Evolutionary conservation across 2,329 filamentous ascomycete species (phyloP), one percentile per base, ranked within the genome.

Genomic region (Mariannaea sp.): DNA sequence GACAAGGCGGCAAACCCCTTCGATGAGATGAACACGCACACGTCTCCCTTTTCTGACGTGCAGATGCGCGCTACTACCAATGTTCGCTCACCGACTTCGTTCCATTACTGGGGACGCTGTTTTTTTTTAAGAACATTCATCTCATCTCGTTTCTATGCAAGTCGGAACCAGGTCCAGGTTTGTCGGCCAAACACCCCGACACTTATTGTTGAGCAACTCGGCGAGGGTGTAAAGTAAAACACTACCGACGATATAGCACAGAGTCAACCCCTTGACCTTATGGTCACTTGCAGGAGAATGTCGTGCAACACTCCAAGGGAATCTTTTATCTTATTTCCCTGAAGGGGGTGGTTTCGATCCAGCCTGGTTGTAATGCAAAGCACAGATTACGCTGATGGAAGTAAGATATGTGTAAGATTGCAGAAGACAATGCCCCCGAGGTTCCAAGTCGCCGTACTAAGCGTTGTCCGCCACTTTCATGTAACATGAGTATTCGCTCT

Each of bases 11-110:
- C 33, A 20, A 19, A 29, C 35, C 24, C 44, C 24, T 19, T 32
- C n/a, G n/a, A n/a, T n/a, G n/a, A n/a, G 30, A 36, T 44, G 26
- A 53, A 42, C 44, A 27, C 29, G 24, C 38, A 32, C 29, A 10
- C 9, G 5, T 19, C 40, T 27, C 33, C 14, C 17, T 20, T 19
- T 43, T 35, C 45, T 54, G 45, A 54, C 51, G 51, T 54, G 51
- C 49, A 52, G 49, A 33, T 35, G 27, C 38, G 27, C 38, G 43
- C 32, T 5, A n/a, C 35, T 26, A 27, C 22, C 24, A 36, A 45
- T 17, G 27, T 33, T 29, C 51, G 39, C 27, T 48, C 51, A 54
- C 51, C 51, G 51, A 54, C 51, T 54, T 45, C 30, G 41, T 32
- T n/a, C 26, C 36, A 33, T 48, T 4, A 22, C 16, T 17, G 10